These are phyloP conservation scores for Dactylonectria macrodidyma DNA, from an alignment of 2,329 filamentous ascomycete species.

Conservation along the genomic window DNA sequence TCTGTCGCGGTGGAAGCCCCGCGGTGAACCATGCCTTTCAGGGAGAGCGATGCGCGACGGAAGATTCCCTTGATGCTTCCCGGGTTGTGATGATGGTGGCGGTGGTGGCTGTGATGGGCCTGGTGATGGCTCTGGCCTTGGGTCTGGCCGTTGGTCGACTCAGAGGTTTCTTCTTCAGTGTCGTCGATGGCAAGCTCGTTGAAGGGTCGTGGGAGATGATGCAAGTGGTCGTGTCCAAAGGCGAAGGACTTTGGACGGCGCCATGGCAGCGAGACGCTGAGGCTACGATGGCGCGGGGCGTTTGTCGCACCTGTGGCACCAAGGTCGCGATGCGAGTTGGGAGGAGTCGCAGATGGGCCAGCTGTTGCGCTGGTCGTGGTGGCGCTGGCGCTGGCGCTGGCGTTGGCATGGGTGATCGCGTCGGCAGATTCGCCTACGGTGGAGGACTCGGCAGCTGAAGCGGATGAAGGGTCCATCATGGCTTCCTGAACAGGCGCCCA, in stretches of 20 bases:
- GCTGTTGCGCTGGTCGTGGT: conserved; percentile 14
- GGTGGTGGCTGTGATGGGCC: conserved; percentile 46
- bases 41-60: conserved; percentile 68
- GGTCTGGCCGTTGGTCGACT: conserved; percentile 36
- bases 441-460: conserved; percentile 36
- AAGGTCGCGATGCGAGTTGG: conserved; percentile 25
- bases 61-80: conserved; percentile 65
- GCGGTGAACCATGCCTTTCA: conserved; percentile 67
- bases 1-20: conserved; percentile 59
- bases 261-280: conserved; percentile 67
- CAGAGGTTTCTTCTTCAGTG: conserved; percentile 44
- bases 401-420: conserved; percentile 1
- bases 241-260: conserved; percentile 62
- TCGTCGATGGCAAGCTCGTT: conserved; percentile 54
- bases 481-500: conserved; percentile 62
- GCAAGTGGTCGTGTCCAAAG: conserved; percentile 53
- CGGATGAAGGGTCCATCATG: conserved; percentile 45
- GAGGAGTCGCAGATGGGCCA: conserved; percentile 19
- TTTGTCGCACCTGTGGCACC: conserved; percentile 20
- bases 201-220: conserved; percentile 47
- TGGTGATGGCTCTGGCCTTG: conserved; percentile 45
- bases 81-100: conserved; percentile 45
- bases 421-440: conserved; percentile 17
- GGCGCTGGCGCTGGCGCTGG: conserved; percentile 1
- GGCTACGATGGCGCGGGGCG: conserved; percentile 61